Evolutionary conservation across 1,284 basidiomycete species (phyloP).

Genomic region (Pseudozyma flocculosa): DNA sequence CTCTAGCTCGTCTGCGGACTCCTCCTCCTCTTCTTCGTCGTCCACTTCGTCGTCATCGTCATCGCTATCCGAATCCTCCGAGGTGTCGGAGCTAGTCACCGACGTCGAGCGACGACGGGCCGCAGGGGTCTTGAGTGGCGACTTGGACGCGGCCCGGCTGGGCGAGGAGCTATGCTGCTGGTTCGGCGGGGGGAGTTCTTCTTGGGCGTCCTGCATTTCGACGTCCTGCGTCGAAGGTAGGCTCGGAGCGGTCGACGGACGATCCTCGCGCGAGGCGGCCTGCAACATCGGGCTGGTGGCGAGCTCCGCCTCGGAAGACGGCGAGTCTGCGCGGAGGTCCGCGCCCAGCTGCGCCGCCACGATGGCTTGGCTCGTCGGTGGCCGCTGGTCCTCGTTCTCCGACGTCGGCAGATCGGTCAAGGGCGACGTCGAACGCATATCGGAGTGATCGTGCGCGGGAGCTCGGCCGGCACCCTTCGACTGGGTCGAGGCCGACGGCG

Average conservation of each 20-base stretch:
- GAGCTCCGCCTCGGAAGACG: conserved; percentile 27
- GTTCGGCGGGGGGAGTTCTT: neutral
- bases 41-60: conserved; percentile 8
- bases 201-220: conserved; percentile 2
- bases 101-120: conserved; percentile 13
- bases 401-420: neutral
- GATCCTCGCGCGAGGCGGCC: conserved; percentile 11
- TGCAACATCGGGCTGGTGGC: conserved; percentile 33
- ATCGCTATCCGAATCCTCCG: conserved; percentile 13
- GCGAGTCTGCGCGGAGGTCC: conserved; percentile 16
- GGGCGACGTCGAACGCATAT: conserved; percentile 18
- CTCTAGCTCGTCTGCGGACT: too few relatives aligned
- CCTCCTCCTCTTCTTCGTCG: neutral
- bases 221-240: neutral
- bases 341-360: conserved; percentile 2
- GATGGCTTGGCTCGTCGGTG: too few relatives aligned
- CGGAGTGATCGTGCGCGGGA: conserved; percentile 11
- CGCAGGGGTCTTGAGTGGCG: neutral
- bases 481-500: too few relatives aligned
- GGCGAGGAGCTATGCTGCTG: neutral
- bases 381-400: neutral
- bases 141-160: neutral
- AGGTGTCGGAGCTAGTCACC: conserved; percentile 30
- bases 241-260: too few relatives aligned
- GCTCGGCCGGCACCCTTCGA: too few relatives aligned